phyloP scores from a whole-genome alignment of 139 green algal species.

The Edaphochlamys debaryana region DNA sequence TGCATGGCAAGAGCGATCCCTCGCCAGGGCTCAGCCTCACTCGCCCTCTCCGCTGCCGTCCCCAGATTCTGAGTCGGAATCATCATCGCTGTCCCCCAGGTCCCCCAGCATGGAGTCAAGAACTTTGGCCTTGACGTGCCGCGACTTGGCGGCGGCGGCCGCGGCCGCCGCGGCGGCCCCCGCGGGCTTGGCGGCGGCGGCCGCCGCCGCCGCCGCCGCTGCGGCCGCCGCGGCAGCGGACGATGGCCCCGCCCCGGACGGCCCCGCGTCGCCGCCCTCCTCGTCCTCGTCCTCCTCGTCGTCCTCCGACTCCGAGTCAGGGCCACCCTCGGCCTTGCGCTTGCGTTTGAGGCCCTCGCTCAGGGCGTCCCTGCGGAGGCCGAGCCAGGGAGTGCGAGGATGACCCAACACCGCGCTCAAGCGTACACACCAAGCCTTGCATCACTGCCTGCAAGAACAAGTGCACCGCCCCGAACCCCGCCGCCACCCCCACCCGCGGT shows the following conservation, averaged over 20 bases:
- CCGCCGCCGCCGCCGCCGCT: not conserved
- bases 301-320: not conserved
- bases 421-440: not conserved
- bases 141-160: slow-evolving; percentile 29
- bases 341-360: slow-evolving; percentile 54
- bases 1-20: too few relatives aligned
- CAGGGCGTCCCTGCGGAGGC: slow-evolving; percentile 51
- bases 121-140: slow-evolving; percentile 40
- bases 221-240: not conserved
- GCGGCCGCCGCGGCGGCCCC: not conserved
- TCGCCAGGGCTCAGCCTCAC: too few relatives aligned
- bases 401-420: not conserved
- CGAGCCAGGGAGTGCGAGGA: too few relatives aligned
- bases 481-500: too few relatives aligned
- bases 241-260: not conserved
- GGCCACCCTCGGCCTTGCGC: slow-evolving; percentile 33
- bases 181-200: too few relatives aligned
- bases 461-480: too few relatives aligned
- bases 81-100: slow-evolving; percentile 1
- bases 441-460: not conserved
- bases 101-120: slow-evolving; percentile 50
- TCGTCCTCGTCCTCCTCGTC: not conserved
- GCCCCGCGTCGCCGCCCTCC: not conserved
- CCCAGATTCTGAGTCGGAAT: too few relatives aligned
- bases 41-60: too few relatives aligned